A percentile compares a stretch with the other conserved stretches of the same genome.
phyloP scores from a whole-genome alignment of 768 basidiomycete species.

The Gyrodon lividus region DNA sequence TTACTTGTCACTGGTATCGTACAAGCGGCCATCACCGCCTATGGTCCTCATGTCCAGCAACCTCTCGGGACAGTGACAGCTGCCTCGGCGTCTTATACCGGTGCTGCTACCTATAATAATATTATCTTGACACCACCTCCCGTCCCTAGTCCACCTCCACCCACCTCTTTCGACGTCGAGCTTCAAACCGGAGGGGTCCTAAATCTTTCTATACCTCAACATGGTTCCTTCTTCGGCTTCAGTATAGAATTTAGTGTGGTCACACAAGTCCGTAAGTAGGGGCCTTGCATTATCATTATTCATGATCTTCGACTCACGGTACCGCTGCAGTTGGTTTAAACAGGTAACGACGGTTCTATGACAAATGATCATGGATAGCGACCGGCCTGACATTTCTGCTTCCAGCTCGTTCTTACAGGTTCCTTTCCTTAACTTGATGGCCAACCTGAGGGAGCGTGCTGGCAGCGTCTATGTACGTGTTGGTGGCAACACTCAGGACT shows the following conservation, averaged over 20 bases:
- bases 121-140: slow-evolving; percentile 49
- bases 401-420: slow-evolving; percentile 50
- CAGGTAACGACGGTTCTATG: slow-evolving; percentile 8
- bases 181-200: slow-evolving; percentile 32
- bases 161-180: slow-evolving; percentile 44
- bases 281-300: background rate
- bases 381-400: background rate
- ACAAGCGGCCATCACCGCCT: slow-evolving; percentile 18
- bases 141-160: slow-evolving; percentile 43
- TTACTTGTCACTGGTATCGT: slow-evolving; percentile 9
- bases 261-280: slow-evolving; percentile 57
- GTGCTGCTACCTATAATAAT: slow-evolving; percentile 52
- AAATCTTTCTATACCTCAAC: slow-evolving; percentile 41
- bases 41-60: slow-evolving; percentile 25
- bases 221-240: slow-evolving; percentile 70
- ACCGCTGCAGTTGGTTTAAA: slow-evolving; percentile 15
- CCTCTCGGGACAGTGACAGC: slow-evolving; percentile 33
- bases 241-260: slow-evolving; percentile 76
- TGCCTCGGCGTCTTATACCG: slow-evolving; percentile 42
- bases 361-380: background rate
- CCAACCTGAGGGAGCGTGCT: slow-evolving; percentile 63
- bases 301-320: background rate
- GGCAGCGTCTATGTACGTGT: slow-evolving; percentile 66
- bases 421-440: slow-evolving; percentile 78
- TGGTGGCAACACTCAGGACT: slow-evolving; percentile 82